These are phyloP conservation scores for Phaeosphaeriaceae sp. DNA, from an alignment of 2,329 filamentous ascomycete genomes.

Conservation along the genomic window DNA sequence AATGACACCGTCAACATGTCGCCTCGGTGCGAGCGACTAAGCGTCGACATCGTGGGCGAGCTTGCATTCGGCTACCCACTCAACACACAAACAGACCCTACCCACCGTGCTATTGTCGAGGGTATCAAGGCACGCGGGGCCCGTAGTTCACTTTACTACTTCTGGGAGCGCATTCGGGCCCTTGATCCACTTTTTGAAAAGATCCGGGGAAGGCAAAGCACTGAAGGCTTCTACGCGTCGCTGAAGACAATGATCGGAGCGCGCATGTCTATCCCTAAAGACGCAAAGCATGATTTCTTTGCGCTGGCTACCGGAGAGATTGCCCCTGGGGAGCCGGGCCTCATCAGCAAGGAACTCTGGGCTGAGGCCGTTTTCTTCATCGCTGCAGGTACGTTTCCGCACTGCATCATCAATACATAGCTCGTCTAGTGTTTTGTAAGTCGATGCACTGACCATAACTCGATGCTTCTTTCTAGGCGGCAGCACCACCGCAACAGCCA, in stretches of 20 bases:
- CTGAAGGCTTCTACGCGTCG: background rate
- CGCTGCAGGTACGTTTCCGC: background rate
- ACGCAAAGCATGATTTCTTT: background rate
- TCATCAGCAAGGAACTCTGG: background rate
- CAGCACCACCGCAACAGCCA: slow-evolving; percentile 5
- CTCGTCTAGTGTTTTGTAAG: too few species aligned
- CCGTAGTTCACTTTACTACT: background rate
- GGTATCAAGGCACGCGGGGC: background rate
- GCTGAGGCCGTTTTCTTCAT: background rate
- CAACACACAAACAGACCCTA: background rate
- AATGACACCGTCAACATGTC: background rate
- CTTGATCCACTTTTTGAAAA: background rate
- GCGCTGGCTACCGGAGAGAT: background rate
- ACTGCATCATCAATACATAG: too few species aligned
- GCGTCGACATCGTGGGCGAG: background rate
- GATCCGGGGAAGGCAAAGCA: background rate
- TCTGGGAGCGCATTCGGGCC: background rate
- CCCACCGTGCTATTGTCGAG: background rate
- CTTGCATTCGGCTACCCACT: background rate
- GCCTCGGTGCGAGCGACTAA: background rate
- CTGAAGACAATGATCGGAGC: background rate
- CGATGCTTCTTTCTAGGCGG: background rate
- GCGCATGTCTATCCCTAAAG: background rate
- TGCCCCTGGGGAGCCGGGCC: background rate
- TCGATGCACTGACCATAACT: background rate